Evolutionary conservation across 371 early-diverging fungal genomes (phyloP), one percentile per base, ranked within the genome.

Genomic region (Mucor racemosus): DNA sequence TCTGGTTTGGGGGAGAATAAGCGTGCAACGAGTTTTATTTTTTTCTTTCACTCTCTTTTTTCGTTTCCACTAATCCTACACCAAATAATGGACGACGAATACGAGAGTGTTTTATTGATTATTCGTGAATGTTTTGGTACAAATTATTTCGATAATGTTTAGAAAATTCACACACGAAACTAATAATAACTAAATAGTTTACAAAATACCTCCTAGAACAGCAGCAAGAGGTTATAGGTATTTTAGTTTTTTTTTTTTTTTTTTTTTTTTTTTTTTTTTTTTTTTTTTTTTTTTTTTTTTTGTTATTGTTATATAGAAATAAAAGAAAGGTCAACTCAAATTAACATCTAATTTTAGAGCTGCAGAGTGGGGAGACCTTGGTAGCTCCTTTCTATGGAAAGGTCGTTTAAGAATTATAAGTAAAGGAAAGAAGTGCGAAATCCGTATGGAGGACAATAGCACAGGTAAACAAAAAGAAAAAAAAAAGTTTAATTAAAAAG

Each of bases 281-380:
- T 46, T 14, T 17, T 13, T 17, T n/a, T 46, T 46, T 17, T 26
- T 7, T 53, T 53, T 53, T 53, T 6, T 53, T 14, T 1, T 2
- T 46, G n/a, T n/a, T n/a, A n/a, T 14, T 7, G 38, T 38, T 15
- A 26, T 26, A 26, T 3, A 26, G 40, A n/a, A 55, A 46, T 38
- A 14, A 17, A 58, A 26, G n/a, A n/a, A 60, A 61, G 31, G 17
- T 35, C 21, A 53, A 40, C 26, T 33, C 31, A 53, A 31, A 31
- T 21, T 31, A 53, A 21, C 53, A 53, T 53, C 53, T 53, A 53
- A 31, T 26, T 31, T 31, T 39, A 92, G 92, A 68, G 97, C 97
- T 11, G 72, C 88, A 10, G 95, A 96, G 70, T 96, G 97, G 97
- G 87, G 87, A 57, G 90, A 94, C 70, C 88, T 91, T 7, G 89